phyloP scores from a whole-genome alignment of 2,329 filamentous ascomycete species.

The Thielaviopsis populi region DNA sequence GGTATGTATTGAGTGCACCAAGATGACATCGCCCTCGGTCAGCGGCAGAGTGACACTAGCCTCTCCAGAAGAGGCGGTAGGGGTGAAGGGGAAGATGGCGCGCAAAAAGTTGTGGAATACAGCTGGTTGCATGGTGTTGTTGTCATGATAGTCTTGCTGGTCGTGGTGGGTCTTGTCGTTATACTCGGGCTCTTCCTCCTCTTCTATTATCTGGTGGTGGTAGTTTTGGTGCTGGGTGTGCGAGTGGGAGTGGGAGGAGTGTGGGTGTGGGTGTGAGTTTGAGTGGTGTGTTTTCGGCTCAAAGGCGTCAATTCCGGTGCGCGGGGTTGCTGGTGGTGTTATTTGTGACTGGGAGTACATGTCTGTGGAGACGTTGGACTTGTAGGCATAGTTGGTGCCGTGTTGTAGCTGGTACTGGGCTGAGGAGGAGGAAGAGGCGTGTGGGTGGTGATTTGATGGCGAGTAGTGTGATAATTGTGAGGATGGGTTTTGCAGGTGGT shows the following conservation, averaged over 20 bases:
- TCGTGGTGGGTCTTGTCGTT: slow-evolving; percentile 16
- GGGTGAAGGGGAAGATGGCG: slow-evolving; percentile 85
- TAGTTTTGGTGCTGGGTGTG: not conserved
- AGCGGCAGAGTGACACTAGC: slow-evolving; percentile 79
- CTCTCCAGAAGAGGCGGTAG: slow-evolving; percentile 59
- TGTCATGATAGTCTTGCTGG: slow-evolving; percentile 28
- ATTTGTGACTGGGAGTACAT: slow-evolving; percentile 44
- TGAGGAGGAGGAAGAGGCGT: slow-evolving; percentile 21
- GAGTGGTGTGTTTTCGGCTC: slow-evolving; percentile 25
- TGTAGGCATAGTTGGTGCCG: slow-evolving; percentile 13
- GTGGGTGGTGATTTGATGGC: not conserved
- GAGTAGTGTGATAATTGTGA: slow-evolving; percentile 3
- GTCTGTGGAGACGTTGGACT: slow-evolving; percentile 22
- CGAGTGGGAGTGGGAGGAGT: not conserved
- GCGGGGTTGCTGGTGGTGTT: slow-evolving; percentile 63
- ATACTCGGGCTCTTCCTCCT: slow-evolving; percentile 24
- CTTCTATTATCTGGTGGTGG: not conserved
- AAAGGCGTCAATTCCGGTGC: slow-evolving; percentile 48
- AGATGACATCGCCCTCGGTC: slow-evolving; percentile 77
- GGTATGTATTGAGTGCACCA: slow-evolving; percentile 92
- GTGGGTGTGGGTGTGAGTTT: too few species aligned
- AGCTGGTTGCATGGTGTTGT: slow-evolving; percentile 31
- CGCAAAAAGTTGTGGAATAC: slow-evolving; percentile 90
- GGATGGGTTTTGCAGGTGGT: not conserved
- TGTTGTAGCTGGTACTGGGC: not conserved